These are phyloP conservation scores for Colletotrichum gigasporum DNA, from an alignment of 2,329 filamentous ascomycete species.

Conservation along the genomic window DNA sequence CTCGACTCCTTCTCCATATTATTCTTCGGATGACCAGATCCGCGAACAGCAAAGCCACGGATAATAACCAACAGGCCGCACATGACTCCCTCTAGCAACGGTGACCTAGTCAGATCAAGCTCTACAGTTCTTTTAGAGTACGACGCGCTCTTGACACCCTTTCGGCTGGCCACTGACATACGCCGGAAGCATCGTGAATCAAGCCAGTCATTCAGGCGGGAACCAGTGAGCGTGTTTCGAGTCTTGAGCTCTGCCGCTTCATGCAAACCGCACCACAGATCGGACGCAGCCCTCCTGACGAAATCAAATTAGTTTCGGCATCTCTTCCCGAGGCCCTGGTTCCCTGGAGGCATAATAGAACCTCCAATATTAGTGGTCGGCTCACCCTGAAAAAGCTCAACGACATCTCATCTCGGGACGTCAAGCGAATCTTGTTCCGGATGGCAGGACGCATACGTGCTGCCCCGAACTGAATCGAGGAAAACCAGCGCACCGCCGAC, in stretches of 20 bases:
- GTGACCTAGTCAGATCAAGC: background rate
- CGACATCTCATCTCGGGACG: slow-evolving; percentile 24
- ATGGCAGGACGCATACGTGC: slow-evolving; percentile 2
- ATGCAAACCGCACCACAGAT: slow-evolving; percentile 19
- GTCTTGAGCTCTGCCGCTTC: slow-evolving; percentile 13
- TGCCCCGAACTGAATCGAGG: background rate
- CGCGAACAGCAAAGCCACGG: background rate
- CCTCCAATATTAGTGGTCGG: background rate
- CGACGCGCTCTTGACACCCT: too few species aligned
- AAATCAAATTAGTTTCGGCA: slow-evolving; percentile 11
- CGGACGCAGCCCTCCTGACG: slow-evolving; percentile 23
- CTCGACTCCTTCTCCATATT: slow-evolving; percentile 1
- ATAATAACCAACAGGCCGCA: background rate
- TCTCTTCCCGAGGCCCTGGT: background rate
- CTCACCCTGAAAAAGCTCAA: background rate
- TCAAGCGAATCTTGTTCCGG: slow-evolving; percentile 21
- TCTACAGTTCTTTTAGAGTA: too few species aligned
- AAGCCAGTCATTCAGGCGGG: background rate
- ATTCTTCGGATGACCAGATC: slow-evolving; percentile 23
- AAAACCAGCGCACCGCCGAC: background rate
- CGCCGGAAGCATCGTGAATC: too few species aligned
- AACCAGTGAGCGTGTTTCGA: slow-evolving; percentile 21
- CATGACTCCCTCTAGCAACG: background rate
- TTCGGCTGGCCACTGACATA: too few species aligned
- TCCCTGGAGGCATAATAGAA: slow-evolving; percentile 4